Evolutionary conservation across 2,329 filamentous ascomycete genomes (phyloP).

Genomic region (Botrytis fabae): DNA sequence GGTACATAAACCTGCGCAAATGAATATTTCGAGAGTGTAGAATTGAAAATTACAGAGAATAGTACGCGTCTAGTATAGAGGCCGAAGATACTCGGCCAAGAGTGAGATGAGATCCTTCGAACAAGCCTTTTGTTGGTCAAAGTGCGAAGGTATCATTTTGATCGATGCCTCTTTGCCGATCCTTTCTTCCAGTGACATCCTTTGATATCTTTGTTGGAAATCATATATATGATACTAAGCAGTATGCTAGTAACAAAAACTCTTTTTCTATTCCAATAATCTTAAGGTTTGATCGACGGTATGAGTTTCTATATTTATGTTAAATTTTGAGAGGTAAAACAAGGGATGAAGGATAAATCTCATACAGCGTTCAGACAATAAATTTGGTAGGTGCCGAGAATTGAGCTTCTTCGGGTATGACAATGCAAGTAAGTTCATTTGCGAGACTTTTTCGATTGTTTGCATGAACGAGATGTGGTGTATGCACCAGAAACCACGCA

Average conservation of each 20-base stretch:
- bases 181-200: background rate
- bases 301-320: background rate
- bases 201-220: no score
- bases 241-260: no score
- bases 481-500: background rate
- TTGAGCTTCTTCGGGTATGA: background rate
- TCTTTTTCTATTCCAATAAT: no score
- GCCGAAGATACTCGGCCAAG: background rate
- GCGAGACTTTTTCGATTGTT: background rate
- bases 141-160: background rate
- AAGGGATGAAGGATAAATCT: background rate
- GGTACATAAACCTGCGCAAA: background rate
- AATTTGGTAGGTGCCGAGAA: no score
- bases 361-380: background rate
- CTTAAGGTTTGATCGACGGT: background rate
- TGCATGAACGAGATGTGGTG: background rate
- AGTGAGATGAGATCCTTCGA: background rate
- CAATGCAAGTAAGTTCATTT: background rate
- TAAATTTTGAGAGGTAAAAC: background rate
- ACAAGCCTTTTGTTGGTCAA: background rate
- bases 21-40: background rate
- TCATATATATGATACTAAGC: no score
- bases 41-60: background rate
- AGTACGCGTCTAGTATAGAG: background rate
- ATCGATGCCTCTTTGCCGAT: background rate